Percentiles rank a stretch among this genome's conserved stretches.
These are phyloP conservation scores for Trichoderma asperellum DNA, from an alignment of 2,329 filamentous ascomycete genomes.

Conservation along the genomic window DNA sequence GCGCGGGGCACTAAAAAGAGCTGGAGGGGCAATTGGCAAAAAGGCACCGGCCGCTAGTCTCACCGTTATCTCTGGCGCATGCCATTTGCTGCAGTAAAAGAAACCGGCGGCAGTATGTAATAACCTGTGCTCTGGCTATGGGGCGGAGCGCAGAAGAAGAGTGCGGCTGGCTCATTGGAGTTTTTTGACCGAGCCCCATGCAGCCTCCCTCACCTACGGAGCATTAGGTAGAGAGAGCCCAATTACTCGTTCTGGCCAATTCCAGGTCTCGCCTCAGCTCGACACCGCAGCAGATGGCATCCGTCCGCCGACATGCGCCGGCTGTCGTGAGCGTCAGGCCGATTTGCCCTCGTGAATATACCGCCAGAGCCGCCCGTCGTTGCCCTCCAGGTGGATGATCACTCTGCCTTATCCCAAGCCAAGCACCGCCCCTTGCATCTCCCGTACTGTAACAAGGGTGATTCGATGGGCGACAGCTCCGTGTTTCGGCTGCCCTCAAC, in stretches of 20 bases:
- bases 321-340: neutral
- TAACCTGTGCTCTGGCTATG: neutral
- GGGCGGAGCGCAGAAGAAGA: slow-evolving; percentile 27
- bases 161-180: neutral
- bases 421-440: slow-evolving; percentile 9
- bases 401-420: neutral
- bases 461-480: neutral
- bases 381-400: neutral
- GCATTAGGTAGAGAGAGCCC: neutral
- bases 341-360: neutral
- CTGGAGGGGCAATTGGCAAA: slow-evolving; percentile 14
- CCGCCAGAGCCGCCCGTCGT: slow-evolving; percentile 10
- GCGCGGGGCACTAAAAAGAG: slow-evolving; percentile 16
- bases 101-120: slow-evolving; percentile 24
- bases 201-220: neutral
- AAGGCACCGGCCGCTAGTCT: slow-evolving; percentile 26
- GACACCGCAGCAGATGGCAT: neutral
- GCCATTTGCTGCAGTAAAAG: slow-evolving; percentile 1
- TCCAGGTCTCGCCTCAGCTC: neutral
- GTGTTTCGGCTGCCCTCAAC: slow-evolving; percentile 27
- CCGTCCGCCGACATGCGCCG: neutral
- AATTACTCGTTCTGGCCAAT: neutral
- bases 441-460: neutral
- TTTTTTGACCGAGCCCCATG: neutral
- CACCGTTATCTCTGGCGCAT: slow-evolving; percentile 25